Base-by-base conservation (phyloP, 2,329 filamentous ascomycete species). In the Talaromyces verruculosus region DNA sequence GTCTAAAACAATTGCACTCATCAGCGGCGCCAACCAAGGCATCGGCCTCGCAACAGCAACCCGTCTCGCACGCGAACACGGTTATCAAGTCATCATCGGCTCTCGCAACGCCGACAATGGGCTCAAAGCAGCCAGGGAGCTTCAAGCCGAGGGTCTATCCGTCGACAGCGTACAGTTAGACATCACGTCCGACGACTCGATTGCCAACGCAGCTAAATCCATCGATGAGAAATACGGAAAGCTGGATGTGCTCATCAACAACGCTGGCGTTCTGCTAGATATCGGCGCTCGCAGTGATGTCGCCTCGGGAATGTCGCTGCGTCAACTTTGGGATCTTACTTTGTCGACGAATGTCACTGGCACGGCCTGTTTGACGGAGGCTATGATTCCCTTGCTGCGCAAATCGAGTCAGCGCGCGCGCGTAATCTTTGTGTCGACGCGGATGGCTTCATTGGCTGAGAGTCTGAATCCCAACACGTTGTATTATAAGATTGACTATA, bases 301-400 rank as follows among this genome's bases (percentile, higher is more conserved):
- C 30, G 25, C n/a, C 17, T 51, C 65, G 6, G 30, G 37, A 37
- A 53, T 63, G 22, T 49, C 51, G 8, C 17, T 55, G 5, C 60
- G 60, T n/a, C 60, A 66, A 45, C 62, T 65, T 69, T 65, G 80
- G 37, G 72, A 80, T 35, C 43, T 37, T 13, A 66, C 65, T 11
- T 41, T 66, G 11, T 41, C 60, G 3, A 77, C 76, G 30, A 80
- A 80, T 63, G 76, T 79, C 33, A 74, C 72, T 13, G 77, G 77
- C 2, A 70, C 76, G 0, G 72, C 73, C 0, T 37, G 79, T 13
- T 64, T 81, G 1, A 74, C 75, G 1, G 67, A 75, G 33, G 69
- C 72, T 0, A 70, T 80, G 25, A 47, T 72, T 5, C 78, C 77
- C 1, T 70, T 80, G 0, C 68, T 81, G 17, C 71, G 62, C n/a